Conservation (phyloP, 495 filamentous ascomycete genomes). For the Hypoxylon rickii region DNA sequence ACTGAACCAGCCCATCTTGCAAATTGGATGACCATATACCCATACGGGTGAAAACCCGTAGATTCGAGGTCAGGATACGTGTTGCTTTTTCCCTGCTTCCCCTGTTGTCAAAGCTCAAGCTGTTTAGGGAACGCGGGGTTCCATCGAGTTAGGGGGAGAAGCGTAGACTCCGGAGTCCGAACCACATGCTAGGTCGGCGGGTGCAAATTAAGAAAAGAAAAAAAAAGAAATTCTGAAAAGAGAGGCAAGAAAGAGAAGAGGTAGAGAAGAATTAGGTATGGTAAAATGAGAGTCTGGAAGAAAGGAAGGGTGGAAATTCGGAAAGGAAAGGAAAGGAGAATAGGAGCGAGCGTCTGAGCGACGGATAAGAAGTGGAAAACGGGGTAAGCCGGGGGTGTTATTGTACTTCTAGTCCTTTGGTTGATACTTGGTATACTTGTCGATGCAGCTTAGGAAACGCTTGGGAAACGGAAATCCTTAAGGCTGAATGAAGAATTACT, state of each 20-base stretch:
- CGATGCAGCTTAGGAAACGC: no score
- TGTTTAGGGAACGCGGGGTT: constrained; percentile 17
- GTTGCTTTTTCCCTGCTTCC: constrained; percentile 21
- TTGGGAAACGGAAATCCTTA: constrained; percentile 31
- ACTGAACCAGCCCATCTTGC: constrained; percentile 50
- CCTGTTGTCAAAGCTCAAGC: constrained; percentile 5
- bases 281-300: background rate
- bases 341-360: no score
- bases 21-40: constrained; percentile 9
- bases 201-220: constrained; percentile 9
- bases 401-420: no score
- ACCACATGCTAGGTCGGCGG: background rate
- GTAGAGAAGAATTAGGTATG: background rate
- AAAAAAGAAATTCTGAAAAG: background rate
- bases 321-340: constrained; percentile 12
- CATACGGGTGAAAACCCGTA: no score
- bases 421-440: no score
- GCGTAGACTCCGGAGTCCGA: background rate
- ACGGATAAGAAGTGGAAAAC: no score
- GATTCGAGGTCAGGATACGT: no score
- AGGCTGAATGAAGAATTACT: constrained; percentile 21
- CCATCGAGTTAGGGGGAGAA: constrained; percentile 17
- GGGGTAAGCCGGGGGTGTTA: constrained; percentile 3
- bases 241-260: background rate
- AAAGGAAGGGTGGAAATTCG: constrained; percentile 1